Conservation (phyloP, 345 rosid species). For the Syzygium aqueum region DNA sequence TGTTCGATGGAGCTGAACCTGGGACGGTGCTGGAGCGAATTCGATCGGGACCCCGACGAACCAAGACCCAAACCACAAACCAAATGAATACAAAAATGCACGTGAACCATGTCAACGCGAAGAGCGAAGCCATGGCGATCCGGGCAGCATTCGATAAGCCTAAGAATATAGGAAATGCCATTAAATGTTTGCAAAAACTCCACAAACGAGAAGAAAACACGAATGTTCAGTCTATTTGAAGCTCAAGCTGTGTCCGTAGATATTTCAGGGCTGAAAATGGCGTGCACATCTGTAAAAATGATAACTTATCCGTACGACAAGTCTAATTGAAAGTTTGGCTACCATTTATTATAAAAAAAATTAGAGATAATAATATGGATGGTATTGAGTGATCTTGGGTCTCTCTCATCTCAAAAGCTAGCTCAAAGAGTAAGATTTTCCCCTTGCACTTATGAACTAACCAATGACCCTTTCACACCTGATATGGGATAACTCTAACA, state of each 20-base stretch:
- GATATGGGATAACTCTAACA: too few species aligned
- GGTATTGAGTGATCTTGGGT: background rate
- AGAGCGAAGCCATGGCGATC: background rate
- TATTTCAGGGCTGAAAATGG: background rate
- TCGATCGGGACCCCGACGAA: background rate
- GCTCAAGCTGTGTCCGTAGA: background rate
- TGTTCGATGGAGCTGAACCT: background rate
- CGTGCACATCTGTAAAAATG: background rate
- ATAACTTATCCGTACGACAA: background rate
- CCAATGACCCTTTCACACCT: too few species aligned
- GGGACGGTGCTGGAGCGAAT: background rate
- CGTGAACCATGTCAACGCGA: background rate
- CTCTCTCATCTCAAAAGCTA: too few species aligned
- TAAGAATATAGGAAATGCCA: background rate
- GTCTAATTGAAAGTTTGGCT: background rate
- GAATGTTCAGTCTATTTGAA: background rate
- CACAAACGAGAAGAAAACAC: background rate
- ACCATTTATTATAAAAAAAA: background rate
- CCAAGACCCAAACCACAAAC: background rate
- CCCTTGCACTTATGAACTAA: too few species aligned
- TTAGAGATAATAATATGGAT: background rate
- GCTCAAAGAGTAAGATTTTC: too few species aligned
- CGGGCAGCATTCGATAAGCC: background rate
- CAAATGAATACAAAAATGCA: background rate
- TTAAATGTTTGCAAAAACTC: background rate